Base-by-base conservation (phyloP, 306 rosid genomes). In the Quercus engelmannii region DNA sequence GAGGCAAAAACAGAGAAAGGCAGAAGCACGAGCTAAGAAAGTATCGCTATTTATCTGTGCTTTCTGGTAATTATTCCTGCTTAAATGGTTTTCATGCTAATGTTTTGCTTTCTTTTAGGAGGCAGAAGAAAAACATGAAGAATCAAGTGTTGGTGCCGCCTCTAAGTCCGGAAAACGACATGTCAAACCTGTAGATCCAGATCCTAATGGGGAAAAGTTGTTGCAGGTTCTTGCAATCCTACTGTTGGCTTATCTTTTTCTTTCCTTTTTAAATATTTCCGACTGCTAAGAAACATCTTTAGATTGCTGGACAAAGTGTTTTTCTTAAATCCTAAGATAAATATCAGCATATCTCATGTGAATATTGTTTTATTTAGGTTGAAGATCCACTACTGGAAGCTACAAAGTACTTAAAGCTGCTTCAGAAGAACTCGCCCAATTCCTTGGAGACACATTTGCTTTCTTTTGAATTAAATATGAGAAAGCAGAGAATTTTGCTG, bases 1-100 rank as follows among this genome's bases (percentile, higher is more conserved):
- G 96, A 91, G 96, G 89, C 99, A 95, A 87, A 95, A 85, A 59
- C 97, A 86, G 87, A 90, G 99, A 73, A 95, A 95, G 86, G 98
- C 99, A 31, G 98, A 93, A 89, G 97, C 97, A 73, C 87, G 91
- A 55, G 98, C 98, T 75, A 93, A 95, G 90, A 93, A 93, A 88
- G 98, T 93, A 95, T 5, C 49, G 64, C 77, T 57, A 25, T 77
- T 76, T 72, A 15, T 79, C 51, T 79, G 51, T 69, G 73, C 85
- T 78, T 77, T 83, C 30, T 72, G 25, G 14, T 21, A 67, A 78
- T 56, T 76, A 67, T n/a, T 76, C 56, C 38, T 67, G n/a, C 79
- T 19, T 76, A 49, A 63, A 71, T 71, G 23, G 13, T 70, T 74
- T 68, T 73, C 51, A 80, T 54, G 51, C 78, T 82, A 69, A 77